Evolutionary conservation across 2,329 filamentous ascomycete genomes (phyloP).

Genomic region (Pseudocercospora pini-densiflorae): DNA sequence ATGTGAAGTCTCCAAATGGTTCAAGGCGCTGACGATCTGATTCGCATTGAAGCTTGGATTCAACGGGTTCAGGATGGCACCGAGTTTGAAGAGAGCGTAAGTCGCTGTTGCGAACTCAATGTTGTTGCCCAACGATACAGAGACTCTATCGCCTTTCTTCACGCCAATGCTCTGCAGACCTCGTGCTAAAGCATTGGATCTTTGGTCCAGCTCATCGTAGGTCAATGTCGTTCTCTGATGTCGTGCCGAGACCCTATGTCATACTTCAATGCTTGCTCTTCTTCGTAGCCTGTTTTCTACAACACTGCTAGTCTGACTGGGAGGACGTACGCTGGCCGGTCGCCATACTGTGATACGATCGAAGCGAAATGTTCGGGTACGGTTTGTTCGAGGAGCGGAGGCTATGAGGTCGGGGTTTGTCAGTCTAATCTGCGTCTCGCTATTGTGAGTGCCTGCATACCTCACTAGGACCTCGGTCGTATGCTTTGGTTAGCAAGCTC

Average conservation of each 20-base stretch:
- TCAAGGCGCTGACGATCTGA: conserved; percentile 79
- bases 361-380: conserved; percentile 73
- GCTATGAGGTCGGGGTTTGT: conserved; percentile 51
- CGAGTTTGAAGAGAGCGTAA: conserved; percentile 91
- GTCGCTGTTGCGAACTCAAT: conserved; percentile 82
- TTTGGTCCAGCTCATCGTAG: conserved; percentile 74
- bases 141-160: conserved; percentile 80
- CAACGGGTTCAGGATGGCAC: conserved; percentile 87
- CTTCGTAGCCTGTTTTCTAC: not conserved
- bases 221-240: conserved; percentile 70
- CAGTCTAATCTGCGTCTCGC: not conserved
- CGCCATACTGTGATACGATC: conserved; percentile 67
- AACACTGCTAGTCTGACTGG: conserved; percentile 1
- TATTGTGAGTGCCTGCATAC: conserved; percentile 20
- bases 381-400: conserved; percentile 68
- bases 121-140: conserved; percentile 83
- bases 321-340: conserved; percentile 60
- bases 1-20: conserved; percentile 73
- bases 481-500: conserved; percentile 35
- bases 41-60: conserved; percentile 85
- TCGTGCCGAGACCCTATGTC: conserved; percentile 59
- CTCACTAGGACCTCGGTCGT: conserved; percentile 38
- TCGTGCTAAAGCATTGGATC: conserved; percentile 75
- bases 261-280: conserved; percentile 13
- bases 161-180: conserved; percentile 73